phyloP scores from a whole-genome alignment of 306 rosid genomes.

The Spatholobus suberectus region DNA sequence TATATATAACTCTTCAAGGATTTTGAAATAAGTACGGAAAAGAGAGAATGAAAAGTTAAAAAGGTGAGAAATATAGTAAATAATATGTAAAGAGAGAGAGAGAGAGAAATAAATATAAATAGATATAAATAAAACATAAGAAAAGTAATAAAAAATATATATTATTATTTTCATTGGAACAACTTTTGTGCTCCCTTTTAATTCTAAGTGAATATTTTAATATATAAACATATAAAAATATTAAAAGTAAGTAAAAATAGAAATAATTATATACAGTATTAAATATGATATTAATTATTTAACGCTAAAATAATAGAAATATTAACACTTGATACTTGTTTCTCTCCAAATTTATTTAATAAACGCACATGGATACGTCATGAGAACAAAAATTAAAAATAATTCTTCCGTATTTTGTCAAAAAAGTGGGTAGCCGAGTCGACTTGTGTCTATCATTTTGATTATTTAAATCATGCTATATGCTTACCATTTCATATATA shows the following conservation, averaged over 20 bases:
- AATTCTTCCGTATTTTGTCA: not conserved
- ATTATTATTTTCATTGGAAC: not conserved
- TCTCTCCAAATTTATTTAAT: not conserved
- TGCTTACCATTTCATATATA: too few species aligned
- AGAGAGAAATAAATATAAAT: too few species aligned
- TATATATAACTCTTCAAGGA: too few species aligned
- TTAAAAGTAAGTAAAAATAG: not conserved
- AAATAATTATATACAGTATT: not conserved
- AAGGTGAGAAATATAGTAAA: too few species aligned
- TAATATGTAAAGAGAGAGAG: too few species aligned
- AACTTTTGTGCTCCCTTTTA: too few species aligned
- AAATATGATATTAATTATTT: not conserved
- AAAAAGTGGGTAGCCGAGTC: not conserved
- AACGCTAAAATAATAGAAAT: not conserved
- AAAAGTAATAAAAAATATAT: too few species aligned
- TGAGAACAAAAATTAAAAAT: not conserved
- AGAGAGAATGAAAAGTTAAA: too few species aligned
- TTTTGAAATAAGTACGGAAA: too few species aligned
- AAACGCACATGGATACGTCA: not conserved
- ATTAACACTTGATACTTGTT: not conserved
- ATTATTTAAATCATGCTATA: too few species aligned
- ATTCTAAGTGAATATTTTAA: not conserved
- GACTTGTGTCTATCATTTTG: not conserved
- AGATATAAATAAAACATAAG: too few species aligned
- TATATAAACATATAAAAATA: too few species aligned